Conservation (phyloP, 371 early-diverging fungal species). For the Mucor saturninus region DNA sequence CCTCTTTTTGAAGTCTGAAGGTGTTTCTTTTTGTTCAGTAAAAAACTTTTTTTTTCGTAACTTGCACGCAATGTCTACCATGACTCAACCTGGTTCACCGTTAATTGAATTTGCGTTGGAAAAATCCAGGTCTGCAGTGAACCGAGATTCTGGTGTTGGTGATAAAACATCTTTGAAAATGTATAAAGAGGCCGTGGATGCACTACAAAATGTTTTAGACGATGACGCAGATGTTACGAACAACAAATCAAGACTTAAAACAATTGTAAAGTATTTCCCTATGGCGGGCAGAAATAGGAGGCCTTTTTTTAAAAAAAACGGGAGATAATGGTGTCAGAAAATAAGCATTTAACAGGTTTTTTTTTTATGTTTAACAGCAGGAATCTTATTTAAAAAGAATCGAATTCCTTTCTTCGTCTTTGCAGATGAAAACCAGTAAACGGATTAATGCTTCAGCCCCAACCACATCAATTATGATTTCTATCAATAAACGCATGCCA, state of each 20-base stretch:
- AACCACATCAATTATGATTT: background rate
- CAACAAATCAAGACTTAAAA: constrained; percentile 2
- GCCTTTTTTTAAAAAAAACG: background rate
- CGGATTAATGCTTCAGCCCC: background rate
- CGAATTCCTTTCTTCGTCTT: constrained; percentile 4
- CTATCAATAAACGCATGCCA: background rate
- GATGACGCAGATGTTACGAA: background rate
- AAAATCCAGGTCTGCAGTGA: background rate
- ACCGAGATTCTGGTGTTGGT: background rate
- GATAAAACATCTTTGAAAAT: background rate
- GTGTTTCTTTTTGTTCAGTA: background rate
- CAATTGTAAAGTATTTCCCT: background rate
- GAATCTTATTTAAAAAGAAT: constrained; percentile 6
- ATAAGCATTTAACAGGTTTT: constrained; percentile 3
- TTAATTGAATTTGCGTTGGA: background rate
- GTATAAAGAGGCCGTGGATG: background rate
- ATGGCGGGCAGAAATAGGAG: background rate
- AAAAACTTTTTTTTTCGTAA: background rate
- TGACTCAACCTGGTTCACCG: background rate
- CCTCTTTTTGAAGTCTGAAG: background rate
- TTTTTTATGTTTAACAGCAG: constrained; percentile 1
- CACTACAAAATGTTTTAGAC: constrained; percentile 1
- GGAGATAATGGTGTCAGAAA: background rate
- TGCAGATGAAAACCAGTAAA: background rate
- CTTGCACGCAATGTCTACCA: background rate